Base-by-base conservation (phyloP, 2,329 filamentous ascomycete species). In the Polytolypa hystricis region DNA sequence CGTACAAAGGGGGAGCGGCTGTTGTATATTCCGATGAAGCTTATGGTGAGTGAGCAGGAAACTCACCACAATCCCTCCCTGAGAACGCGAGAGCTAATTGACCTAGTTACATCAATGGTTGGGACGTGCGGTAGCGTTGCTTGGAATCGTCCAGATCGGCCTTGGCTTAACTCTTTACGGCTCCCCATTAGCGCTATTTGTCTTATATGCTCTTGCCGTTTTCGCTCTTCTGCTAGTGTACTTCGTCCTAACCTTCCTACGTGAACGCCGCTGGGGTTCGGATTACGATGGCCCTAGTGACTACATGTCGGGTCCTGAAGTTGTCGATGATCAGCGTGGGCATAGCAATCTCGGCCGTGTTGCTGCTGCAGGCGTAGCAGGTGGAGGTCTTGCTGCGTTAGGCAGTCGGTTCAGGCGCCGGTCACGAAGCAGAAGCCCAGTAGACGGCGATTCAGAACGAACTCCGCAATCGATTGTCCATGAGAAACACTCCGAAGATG, bases 151-250 rank as follows among this genome's bases (percentile, higher is more conserved):
- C 3, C 91, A 98, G 55, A 76, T 98, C 8, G 82, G 91, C 0
- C 69, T 98, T 1, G 91, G 91, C 0, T 68, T 98, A 31, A 87
- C 87, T 0, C 69, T 98, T 1, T 98, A 95, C 52, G 91, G 91
- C 4, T 94, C 87, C 19, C 89, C 91, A 4, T 77, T 81, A 51
- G 74, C 73, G 25, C 70, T 87, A 3, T 98, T 96, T 56, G 77
- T 98, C 35, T 66, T 96, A 3, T 98, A 82, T 52, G 73, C 87
- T 0, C 44, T 96, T 1, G 89, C 81, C 68, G 80, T 81, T 56
- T 74, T 76, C 18, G 69, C 82, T 12, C 64, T 95, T 21, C 47
- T 95, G 11, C 51, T 86, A 2, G 45, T 77, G 10, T 95, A 86
- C 59, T 93, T 96, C 50, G 66, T 89, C 38, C 66, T 94, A 21